Conservation (phyloP, 768 basidiomycete species). For the Tylopilus sp. region DNA sequence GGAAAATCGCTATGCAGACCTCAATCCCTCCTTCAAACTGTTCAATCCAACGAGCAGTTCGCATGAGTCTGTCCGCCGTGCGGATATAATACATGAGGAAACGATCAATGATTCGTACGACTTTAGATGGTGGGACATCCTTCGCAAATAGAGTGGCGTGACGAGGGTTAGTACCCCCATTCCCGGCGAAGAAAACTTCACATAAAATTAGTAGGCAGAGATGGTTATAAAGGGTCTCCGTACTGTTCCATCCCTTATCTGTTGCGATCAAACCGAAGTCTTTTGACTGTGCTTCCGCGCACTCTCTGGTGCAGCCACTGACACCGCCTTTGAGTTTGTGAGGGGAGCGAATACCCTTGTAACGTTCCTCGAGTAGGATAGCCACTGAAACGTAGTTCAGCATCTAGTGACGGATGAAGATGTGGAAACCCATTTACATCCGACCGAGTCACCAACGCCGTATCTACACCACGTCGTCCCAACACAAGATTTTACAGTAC, state of each 20-base stretch:
- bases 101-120: conserved; percentile 58
- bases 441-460: conserved; percentile 73
- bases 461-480: conserved; percentile 71
- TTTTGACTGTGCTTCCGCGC: conserved; percentile 72
- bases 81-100: conserved; percentile 69
- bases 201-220: background rate
- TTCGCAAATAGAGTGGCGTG: conserved; percentile 65
- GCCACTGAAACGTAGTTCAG: conserved; percentile 43
- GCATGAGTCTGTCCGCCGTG: conserved; percentile 67
- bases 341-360: conserved; percentile 65
- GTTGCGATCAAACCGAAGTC: conserved; percentile 78
- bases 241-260: conserved; percentile 75
- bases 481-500: conserved; percentile 78
- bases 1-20: conserved; percentile 23
- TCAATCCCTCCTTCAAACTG: conserved; percentile 66
- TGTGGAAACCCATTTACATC: conserved; percentile 28
- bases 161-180: conserved; percentile 59
- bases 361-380: conserved; percentile 66
- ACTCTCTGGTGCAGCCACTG: conserved; percentile 70
- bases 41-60: conserved; percentile 75
- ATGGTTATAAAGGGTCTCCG: conserved; percentile 2
- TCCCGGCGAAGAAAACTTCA: conserved; percentile 54
- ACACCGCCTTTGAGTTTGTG: conserved; percentile 79
- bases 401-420: background rate
- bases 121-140: conserved; percentile 66